These are phyloP conservation scores for Ogataea ramenticola DNA, from an alignment of 805 yeast genomes.

Conservation along the genomic window DNA sequence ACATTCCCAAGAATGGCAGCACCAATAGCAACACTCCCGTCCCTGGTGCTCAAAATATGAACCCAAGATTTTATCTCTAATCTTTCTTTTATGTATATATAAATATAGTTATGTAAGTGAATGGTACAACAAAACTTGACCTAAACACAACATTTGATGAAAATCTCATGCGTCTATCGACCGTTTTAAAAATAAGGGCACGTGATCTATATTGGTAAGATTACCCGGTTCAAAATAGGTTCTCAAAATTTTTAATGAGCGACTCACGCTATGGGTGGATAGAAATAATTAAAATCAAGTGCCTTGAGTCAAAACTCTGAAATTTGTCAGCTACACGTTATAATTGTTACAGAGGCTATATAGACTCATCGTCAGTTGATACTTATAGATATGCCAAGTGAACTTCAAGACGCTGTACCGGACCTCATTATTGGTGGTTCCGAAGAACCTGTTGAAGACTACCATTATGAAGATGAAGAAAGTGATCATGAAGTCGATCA, in stretches of 20 bases:
- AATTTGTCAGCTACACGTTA: not conserved
- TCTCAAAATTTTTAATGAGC: not conserved
- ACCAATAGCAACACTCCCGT: not conserved
- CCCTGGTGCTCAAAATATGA: not conserved
- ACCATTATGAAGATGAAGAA: conserved; percentile 18
- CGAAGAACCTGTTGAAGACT: conserved; percentile 30
- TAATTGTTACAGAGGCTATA: not conserved
- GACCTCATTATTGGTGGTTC: conserved; percentile 69
- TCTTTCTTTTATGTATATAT: no score
- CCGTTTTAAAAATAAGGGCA: no score
- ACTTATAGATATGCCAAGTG: conserved; percentile 50
- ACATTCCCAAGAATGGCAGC: not conserved
- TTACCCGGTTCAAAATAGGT: not conserved
- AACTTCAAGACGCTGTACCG: conserved; percentile 80
- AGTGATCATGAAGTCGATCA: conserved; percentile 33
- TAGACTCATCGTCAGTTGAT: not conserved
- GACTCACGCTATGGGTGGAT: no score
- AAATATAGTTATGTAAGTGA: no score
- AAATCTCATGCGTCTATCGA: no score
- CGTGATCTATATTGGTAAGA: not conserved
- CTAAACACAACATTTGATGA: no score
- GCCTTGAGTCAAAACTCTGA: not conserved
- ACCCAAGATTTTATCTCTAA: no score
- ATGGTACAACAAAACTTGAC: no score
- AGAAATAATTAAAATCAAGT: no score